Evolutionary conservation across 2,329 filamentous ascomycete genomes (phyloP), one percentile per base, ranked within the genome.

Genomic region (Penicillium sp.): DNA sequence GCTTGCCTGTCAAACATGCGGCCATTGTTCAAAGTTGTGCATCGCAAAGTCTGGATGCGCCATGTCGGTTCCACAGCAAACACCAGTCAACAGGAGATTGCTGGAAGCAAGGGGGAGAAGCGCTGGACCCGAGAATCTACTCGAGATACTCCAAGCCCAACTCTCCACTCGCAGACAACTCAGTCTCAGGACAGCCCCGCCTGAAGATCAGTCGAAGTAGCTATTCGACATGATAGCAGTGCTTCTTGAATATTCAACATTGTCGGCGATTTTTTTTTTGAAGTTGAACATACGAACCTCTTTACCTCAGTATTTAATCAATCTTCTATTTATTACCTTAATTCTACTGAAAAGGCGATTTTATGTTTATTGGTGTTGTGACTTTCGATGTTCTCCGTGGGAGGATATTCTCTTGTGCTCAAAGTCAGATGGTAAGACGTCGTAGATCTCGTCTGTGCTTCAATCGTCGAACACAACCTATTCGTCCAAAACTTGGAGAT

Each of bases 1-100:
- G 67, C 69, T 12, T 74, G 71, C 47, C 57, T 74, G 3, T 65
- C 69, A 2, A 75, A 73, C 57, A 72, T 74, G 68, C 68, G 70
- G 13, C 70, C 71, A 9, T 55, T 73, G 15, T 73, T 73, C 58
- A 72, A 68, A 44, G 22, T 67, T 33, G 45, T 64, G 17, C 61
- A 69, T 22, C 40, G 56, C 7, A 66, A 64, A 24, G 59, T 66
- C 28, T 68, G 63, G 66, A 57, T 60, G 8, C 58, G 44, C 5
- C 44, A 57, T 40, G 49, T 53, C 55, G 61, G 59, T n/a, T 55
- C 56, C 15, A 45, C 60, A 6, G 49, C n/a, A 15, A 61, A 53
- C 42, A 53, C 53, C 19, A 64, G 64, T 40, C 49, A 63, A 33
- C 61, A 64, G 24, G 56, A 64, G 1, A 63, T 68, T 5, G 19